Evolutionary conservation across 1,284 basidiomycete genomes (phyloP).

Genomic region (Marasmius fiardii): DNA sequence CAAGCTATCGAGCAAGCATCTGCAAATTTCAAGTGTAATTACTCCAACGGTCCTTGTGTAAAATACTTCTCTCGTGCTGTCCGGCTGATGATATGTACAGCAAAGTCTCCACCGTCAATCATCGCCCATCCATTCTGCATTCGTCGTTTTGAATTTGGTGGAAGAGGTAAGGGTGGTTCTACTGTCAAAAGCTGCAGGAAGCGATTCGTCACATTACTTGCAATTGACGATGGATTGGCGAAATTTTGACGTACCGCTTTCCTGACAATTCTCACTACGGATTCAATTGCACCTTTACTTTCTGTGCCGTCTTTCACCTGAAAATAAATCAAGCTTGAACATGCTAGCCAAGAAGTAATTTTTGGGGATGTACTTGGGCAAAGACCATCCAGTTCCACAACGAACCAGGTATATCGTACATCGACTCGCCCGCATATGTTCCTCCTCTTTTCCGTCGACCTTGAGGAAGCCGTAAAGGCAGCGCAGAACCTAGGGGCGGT

Average conservation of each 20-base stretch:
- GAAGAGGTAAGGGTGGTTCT: slow-evolving; percentile 54
- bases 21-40: background rate
- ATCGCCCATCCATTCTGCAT: slow-evolving; percentile 74
- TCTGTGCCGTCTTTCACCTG: slow-evolving; percentile 83
- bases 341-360: background rate
- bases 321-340: background rate
- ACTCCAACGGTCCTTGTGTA: slow-evolving; percentile 7
- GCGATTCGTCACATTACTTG: background rate
- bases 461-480: slow-evolving; percentile 50
- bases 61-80: slow-evolving; percentile 66
- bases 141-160: slow-evolving; percentile 56
- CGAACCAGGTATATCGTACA: slow-evolving; percentile 45
- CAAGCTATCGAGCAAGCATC: slow-evolving; percentile 31
- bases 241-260: slow-evolving; percentile 48
- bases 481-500: slow-evolving; percentile 47
- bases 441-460: slow-evolving; percentile 63
- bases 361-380: slow-evolving; percentile 51
- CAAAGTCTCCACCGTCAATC: slow-evolving; percentile 76
- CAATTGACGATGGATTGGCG: background rate
- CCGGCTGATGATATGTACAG: slow-evolving; percentile 67
- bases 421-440: slow-evolving; percentile 62
- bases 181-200: slow-evolving; percentile 40
- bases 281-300: slow-evolving; percentile 68
- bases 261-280: slow-evolving; percentile 61
- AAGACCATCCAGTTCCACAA: slow-evolving; percentile 74